Evolutionary conservation across 2,329 filamentous ascomycete genomes (phyloP).

Genomic region (Stagonosporopsis tanaceti): DNA sequence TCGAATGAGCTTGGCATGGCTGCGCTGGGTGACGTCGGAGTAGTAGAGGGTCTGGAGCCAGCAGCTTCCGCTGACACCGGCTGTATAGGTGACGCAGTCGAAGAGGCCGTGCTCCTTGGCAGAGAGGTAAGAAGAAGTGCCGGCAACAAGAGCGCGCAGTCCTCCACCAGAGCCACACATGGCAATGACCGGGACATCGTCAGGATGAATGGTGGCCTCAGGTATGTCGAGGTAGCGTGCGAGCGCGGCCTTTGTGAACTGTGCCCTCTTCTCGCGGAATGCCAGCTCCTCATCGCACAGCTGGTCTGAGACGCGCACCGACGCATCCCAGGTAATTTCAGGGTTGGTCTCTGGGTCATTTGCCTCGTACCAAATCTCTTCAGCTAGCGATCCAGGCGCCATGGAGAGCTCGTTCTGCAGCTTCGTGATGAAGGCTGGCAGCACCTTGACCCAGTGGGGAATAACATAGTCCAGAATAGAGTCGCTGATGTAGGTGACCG

Average conservation of each 20-base stretch:
- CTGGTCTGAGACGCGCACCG: slow-evolving; percentile 80
- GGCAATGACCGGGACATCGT: slow-evolving; percentile 92
- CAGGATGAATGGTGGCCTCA: slow-evolving; percentile 83
- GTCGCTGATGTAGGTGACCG: slow-evolving; percentile 53
- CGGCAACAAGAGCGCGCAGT: slow-evolving; percentile 86
- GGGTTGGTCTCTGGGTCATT: slow-evolving; percentile 84
- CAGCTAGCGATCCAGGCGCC: slow-evolving; percentile 84
- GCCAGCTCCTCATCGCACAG: slow-evolving; percentile 84
- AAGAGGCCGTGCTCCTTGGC: slow-evolving; percentile 87
- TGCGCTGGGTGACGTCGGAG: slow-evolving; percentile 75
- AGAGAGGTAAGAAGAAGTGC: slow-evolving; percentile 85
- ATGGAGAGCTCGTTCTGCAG: slow-evolving; percentile 88
- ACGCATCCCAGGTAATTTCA: slow-evolving; percentile 83
- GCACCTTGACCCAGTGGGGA: slow-evolving; percentile 79
- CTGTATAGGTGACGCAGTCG: slow-evolving; percentile 93
- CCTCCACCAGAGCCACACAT: slow-evolving; percentile 95
- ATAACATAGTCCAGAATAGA: slow-evolving; percentile 74
- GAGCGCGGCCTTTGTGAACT: slow-evolving; percentile 74
- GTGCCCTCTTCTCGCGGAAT: slow-evolving; percentile 74
- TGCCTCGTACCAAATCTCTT: slow-evolving; percentile 93
- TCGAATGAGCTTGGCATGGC: slow-evolving; percentile 74
- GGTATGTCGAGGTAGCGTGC: slow-evolving; percentile 82
- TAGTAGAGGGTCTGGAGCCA: slow-evolving; percentile 93
- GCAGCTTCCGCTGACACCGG: slow-evolving; percentile 93
- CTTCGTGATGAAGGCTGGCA: slow-evolving; percentile 81